Conservation (phyloP, 1,284 basidiomycete species). For the Pholiota adiposa region DNA sequence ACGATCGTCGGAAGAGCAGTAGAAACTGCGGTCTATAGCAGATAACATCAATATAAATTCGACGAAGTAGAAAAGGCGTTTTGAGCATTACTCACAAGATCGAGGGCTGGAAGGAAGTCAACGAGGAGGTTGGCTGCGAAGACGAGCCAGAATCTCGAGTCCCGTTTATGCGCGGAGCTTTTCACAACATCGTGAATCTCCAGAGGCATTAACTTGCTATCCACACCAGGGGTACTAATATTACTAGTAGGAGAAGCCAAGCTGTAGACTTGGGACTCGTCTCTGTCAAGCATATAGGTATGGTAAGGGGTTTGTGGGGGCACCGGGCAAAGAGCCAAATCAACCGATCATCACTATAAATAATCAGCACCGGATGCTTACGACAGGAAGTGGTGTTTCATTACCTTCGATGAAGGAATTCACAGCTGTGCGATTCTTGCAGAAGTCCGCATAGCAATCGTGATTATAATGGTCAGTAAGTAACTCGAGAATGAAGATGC, state of each 20-base stretch:
- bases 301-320: background rate
- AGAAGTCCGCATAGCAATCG: too few relatives aligned
- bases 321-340: background rate
- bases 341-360: background rate
- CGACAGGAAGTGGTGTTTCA: background rate
- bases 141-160: constrained; percentile 8
- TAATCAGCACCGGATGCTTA: background rate
- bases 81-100: constrained; percentile 1
- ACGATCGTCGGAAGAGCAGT: constrained; percentile 11
- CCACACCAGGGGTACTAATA: background rate
- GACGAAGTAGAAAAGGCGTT: background rate
- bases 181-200: background rate
- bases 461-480: too few relatives aligned
- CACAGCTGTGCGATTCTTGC: too few relatives aligned
- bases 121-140: constrained; percentile 6
- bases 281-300: background rate
- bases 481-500: too few relatives aligned
- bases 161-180: background rate
- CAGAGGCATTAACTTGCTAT: background rate
- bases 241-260: background rate
- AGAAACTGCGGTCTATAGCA: constrained; percentile 8
- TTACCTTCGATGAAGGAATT: background rate
- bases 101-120: constrained; percentile 9
- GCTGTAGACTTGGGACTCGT: background rate
- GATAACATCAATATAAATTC: background rate